Evolutionary conservation across 129 eudicot genomes (phyloP).

Genomic region (Ambrosia artemisiifolia): DNA sequence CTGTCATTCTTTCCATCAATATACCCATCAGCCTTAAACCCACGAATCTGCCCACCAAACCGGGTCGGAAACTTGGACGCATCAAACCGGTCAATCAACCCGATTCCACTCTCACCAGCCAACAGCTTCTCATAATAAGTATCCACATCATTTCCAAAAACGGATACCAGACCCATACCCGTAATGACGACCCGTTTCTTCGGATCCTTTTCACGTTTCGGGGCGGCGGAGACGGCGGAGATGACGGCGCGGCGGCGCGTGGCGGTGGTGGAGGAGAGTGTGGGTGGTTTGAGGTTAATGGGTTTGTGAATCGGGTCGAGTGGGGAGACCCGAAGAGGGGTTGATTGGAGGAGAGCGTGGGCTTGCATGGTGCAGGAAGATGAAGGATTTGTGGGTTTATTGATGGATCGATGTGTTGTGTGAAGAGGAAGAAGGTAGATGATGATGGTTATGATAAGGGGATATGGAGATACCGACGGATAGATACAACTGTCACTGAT

Average conservation of each 20-base stretch:
- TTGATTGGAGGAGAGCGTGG: constrained; percentile 56
- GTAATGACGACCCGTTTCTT: constrained; percentile 92
- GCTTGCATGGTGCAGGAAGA: constrained; percentile 52
- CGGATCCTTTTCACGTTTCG: constrained; percentile 85
- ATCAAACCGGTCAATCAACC: constrained; percentile 79
- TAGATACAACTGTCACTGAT: background rate
- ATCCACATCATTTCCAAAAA: constrained; percentile 89
- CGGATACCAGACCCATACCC: constrained; percentile 96
- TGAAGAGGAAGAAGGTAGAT: background rate
- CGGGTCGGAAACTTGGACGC: constrained; percentile 94
- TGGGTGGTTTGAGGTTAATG: constrained; percentile 19
- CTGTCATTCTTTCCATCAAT: constrained; percentile 95
- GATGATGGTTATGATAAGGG: background rate
- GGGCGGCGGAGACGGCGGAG: constrained; percentile 47
- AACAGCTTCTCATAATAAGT: constrained; percentile 73
- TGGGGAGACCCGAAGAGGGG: constrained; percentile 53
- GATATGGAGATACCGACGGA: constrained; percentile 7
- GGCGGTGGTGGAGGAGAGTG: constrained; percentile 22
- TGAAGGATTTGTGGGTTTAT: background rate
- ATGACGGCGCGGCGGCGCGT: constrained; percentile 35
- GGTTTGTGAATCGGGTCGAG: constrained; percentile 40
- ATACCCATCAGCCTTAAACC: constrained; percentile 77
- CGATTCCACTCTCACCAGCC: constrained; percentile 86
- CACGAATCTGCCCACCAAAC: constrained; percentile 96
- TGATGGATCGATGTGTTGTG: constrained; percentile 28